A percentile compares a stretch with the other conserved stretches of the same genome.
phyloP scores from a whole-genome alignment of 805 yeast genomes.

The Blastobotrys mokoenaii region DNA sequence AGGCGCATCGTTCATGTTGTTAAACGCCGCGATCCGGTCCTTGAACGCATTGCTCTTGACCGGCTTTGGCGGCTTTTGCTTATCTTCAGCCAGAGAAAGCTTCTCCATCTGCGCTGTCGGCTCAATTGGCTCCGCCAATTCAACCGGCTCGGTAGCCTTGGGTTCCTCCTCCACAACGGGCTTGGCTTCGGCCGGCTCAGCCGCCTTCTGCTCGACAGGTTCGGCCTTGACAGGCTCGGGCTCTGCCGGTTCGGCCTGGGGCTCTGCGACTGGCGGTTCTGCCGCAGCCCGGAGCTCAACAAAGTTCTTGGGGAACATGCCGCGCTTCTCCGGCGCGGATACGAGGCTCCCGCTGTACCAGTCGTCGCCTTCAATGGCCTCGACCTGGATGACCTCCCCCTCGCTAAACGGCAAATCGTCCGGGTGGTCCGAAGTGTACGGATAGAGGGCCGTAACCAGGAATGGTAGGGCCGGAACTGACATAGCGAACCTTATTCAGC shows the following conservation, averaged over 20 bases:
- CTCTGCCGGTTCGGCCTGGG: slow-evolving; percentile 4
- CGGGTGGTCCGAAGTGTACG: slow-evolving; percentile 60
- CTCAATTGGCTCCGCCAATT: slow-evolving; percentile 3
- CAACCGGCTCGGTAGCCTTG: slow-evolving; percentile 17
- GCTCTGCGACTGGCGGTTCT: slow-evolving; percentile 3
- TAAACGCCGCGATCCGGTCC: slow-evolving; percentile 44
- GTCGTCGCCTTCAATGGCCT: slow-evolving; percentile 78
- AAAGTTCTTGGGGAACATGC: slow-evolving; percentile 84
- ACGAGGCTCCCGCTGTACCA: slow-evolving; percentile 73
- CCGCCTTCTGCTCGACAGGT: too few species aligned
- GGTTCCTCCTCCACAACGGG: slow-evolving; percentile 12
- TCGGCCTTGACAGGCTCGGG: too few species aligned
- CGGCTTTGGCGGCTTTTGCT: slow-evolving; percentile 1
- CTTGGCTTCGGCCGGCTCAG: neutral
- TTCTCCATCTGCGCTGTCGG: neutral
- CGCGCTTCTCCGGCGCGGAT: slow-evolving; percentile 38
- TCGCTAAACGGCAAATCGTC: slow-evolving; percentile 72
- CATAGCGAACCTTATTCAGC: too few species aligned
- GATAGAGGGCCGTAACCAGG: slow-evolving; percentile 57
- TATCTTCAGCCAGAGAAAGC: neutral
- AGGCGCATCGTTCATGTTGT: slow-evolving; percentile 34
- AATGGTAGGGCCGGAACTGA: slow-evolving; percentile 39
- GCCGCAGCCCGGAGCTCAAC: slow-evolving; percentile 39
- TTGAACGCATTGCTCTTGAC: slow-evolving; percentile 30
- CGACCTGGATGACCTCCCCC: slow-evolving; percentile 67